Percentiles rank a stretch among this genome's conserved stretches.
Evolutionary conservation across 2,329 filamentous ascomycete genomes (phyloP).

Genomic region (Penicillium sp.): DNA sequence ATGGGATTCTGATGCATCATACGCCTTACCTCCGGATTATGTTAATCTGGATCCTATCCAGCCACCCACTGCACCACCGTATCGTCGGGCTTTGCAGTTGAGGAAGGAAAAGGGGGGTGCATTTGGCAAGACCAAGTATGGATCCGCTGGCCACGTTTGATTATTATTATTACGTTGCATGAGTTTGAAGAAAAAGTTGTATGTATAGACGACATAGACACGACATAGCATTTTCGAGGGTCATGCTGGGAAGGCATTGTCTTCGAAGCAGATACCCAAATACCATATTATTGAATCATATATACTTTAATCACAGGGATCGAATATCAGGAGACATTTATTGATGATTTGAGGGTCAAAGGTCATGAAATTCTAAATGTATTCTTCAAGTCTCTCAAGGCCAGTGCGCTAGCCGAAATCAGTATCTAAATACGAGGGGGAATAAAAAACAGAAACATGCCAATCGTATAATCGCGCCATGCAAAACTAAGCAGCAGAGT

Average conservation of each 20-base stretch:
- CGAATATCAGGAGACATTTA: neutral
- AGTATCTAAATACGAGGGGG: conserved; percentile 17
- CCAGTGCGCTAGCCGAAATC: conserved; percentile 21
- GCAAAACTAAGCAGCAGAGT: neutral
- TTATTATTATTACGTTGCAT: conserved; percentile 3
- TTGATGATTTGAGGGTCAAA: no score
- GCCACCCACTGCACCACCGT: conserved; percentile 92
- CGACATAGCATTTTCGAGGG: conserved; percentile 6
- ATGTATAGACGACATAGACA: conserved; percentile 16
- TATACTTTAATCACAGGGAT: neutral
- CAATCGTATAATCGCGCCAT: conserved; percentile 18
- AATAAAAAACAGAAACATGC: conserved; percentile 17
- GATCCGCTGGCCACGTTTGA: conserved; percentile 26
- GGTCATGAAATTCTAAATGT: conserved; percentile 5
- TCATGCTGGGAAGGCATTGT: conserved; percentile 4
- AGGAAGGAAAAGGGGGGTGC: conserved; percentile 72
- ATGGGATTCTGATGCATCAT: conserved; percentile 94
- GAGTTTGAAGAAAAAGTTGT: conserved; percentile 7
- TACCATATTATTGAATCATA: conserved; percentile 4
- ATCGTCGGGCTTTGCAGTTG: conserved; percentile 85
- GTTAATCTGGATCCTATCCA: conserved; percentile 88
- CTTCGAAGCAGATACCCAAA: conserved; percentile 17
- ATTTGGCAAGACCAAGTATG: conserved; percentile 66
- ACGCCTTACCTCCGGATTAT: conserved; percentile 80
- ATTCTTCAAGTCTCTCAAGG: conserved; percentile 16